A percentile compares a stretch with the other conserved stretches of the same genome.
Conservation (phyloP, 2,329 filamentous ascomycete species). For the Metarhizium sp. region DNA sequence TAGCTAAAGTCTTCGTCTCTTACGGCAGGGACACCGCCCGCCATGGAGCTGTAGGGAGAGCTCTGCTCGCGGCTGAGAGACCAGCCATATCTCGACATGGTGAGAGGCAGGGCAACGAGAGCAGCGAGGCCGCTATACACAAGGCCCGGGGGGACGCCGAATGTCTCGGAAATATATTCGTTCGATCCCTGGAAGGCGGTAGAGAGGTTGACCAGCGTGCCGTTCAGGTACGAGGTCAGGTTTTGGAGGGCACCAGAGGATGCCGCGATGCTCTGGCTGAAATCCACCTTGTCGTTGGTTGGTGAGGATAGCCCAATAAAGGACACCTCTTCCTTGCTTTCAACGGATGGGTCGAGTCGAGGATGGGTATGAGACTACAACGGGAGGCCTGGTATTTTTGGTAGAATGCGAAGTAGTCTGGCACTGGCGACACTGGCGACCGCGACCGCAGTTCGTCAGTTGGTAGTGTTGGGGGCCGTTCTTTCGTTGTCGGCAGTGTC, state of each 20-base stretch:
- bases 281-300: conserved; percentile 51
- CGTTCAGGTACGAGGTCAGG: conserved; percentile 48
- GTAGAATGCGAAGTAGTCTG: neutral
- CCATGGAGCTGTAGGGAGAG: conserved; percentile 41
- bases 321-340: conserved; percentile 19
- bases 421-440: neutral
- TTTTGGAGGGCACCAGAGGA: conserved; percentile 55
- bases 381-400: neutral
- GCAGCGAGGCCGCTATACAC: conserved; percentile 42
- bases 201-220: conserved; percentile 39
- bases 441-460: neutral
- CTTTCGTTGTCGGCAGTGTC: neutral
- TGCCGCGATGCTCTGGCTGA: conserved; percentile 46
- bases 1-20: conserved; percentile 73
- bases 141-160: conserved; percentile 38
- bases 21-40: conserved; percentile 48
- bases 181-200: conserved; percentile 37
- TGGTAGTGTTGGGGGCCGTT: neutral
- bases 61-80: conserved; percentile 34
- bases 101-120: conserved; percentile 38
- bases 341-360: neutral
- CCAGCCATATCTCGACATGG: conserved; percentile 48
- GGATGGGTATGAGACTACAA: neutral
- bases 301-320: conserved; percentile 24
- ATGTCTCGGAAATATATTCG: conserved; percentile 41